phyloP scores from a whole-genome alignment of 2,329 filamentous ascomycete genomes.

The Alternaria arbusti region DNA sequence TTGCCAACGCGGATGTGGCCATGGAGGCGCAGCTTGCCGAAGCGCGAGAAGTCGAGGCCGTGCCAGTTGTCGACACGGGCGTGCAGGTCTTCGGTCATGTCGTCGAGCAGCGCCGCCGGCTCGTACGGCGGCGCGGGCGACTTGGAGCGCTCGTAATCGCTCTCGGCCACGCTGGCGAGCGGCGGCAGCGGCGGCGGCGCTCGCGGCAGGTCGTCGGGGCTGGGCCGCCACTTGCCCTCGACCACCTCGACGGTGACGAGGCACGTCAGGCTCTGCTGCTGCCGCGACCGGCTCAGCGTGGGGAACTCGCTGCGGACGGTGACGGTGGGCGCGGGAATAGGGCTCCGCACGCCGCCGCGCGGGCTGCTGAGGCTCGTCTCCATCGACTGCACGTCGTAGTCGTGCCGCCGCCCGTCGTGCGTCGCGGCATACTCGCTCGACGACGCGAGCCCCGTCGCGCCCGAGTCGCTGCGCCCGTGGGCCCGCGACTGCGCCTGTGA shows the following conservation, averaged over 20 bases:
- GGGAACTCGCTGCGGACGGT: conserved; percentile 97
- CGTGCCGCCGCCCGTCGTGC: conserved; percentile 78
- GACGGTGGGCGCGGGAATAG: conserved; percentile 89
- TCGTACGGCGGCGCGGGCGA: conserved; percentile 71
- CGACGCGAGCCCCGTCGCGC: conserved; percentile 72
- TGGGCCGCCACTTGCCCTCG: conserved; percentile 87
- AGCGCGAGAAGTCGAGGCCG: conserved; percentile 89
- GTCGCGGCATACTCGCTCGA: conserved; percentile 82
- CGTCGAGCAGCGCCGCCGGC: conserved; percentile 75
- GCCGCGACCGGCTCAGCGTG: conserved; percentile 86
- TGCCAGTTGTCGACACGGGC: conserved; percentile 98
- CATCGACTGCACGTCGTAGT: conserved; percentile 97
- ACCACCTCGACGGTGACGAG: conserved; percentile 92
- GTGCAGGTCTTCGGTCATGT: conserved; percentile 84
- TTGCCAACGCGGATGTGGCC: conserved; percentile 93
- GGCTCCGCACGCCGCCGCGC: conserved; percentile 74
- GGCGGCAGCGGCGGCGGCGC: conserved; percentile 61
- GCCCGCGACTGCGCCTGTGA: conserved; percentile 48
- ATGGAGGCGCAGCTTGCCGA: conserved; percentile 89
- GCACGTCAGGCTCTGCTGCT: conserved; percentile 94
- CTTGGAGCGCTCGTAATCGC: conserved; percentile 56
- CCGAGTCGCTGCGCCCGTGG: conserved; percentile 81
- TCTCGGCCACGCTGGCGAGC: conserved; percentile 54
- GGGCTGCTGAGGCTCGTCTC: conserved; percentile 82
- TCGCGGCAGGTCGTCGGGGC: conserved; percentile 75